Percentiles rank a stretch among this genome's conserved stretches.
Evolutionary conservation across 345 rosid genomes (phyloP).

Genomic region (Boechera stricta): DNA sequence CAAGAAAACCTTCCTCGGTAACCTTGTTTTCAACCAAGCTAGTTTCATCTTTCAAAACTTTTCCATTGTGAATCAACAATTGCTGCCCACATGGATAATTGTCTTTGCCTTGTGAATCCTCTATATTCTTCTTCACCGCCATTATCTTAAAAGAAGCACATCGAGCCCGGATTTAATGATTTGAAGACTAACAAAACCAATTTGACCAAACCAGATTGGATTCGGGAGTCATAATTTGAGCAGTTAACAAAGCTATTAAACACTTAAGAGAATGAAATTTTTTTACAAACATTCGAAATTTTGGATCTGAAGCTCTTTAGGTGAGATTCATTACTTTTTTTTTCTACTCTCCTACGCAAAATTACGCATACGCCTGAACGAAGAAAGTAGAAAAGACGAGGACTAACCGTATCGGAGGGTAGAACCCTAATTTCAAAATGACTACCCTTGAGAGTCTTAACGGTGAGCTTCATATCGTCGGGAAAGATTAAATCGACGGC

Average conservation of each 20-base stretch:
- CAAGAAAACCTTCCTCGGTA: slow-evolving; percentile 93
- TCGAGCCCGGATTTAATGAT: background rate
- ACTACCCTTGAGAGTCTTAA: slow-evolving; percentile 95
- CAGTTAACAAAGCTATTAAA: slow-evolving; percentile 5
- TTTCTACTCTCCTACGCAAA: slow-evolving; percentile 12
- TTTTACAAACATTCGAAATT: slow-evolving; percentile 6
- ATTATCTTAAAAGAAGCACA: slow-evolving; percentile 56
- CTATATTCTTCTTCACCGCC: slow-evolving; percentile 98
- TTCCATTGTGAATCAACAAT: slow-evolving; percentile 92
- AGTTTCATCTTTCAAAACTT: slow-evolving; percentile 97
- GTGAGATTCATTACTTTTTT: background rate
- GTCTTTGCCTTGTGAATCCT: slow-evolving; percentile 93
- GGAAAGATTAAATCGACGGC: slow-evolving; percentile 28
- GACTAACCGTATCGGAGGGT: slow-evolving; percentile 80
- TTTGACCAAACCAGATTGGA: slow-evolving; percentile 15
- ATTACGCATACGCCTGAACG: background rate
- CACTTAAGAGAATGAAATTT: background rate
- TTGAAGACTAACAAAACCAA: background rate
- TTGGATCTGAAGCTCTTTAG: slow-evolving; percentile 25
- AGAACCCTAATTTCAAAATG: slow-evolving; percentile 96
- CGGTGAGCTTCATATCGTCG: slow-evolving; percentile 88
- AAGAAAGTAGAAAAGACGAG: slow-evolving; percentile 7
- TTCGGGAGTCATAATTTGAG: background rate
- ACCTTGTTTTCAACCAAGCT: slow-evolving; percentile 82
- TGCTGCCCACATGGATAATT: slow-evolving; percentile 97